A percentile compares a stretch with the other conserved stretches of the same genome.
Conservation (phyloP, 164 flowering plant species). For the grape (Vitis vinifera) region ASM3070453v1 NC_081805.1:10933001-10933500, state of each 20-base stretch:
- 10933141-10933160: constrained; percentile 47
- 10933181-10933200: not conserved
- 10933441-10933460: constrained; percentile 20
- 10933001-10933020: constrained; percentile 14
- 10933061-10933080: constrained; percentile 21
- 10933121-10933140: constrained; percentile 41
- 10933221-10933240: constrained; percentile 31
- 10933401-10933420: constrained; percentile 71
- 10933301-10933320: constrained; percentile 16
- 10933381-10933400: constrained; percentile 53
- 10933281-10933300: constrained; percentile 20
- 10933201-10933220: too few relatives aligned
- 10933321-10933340: constrained; percentile 7
- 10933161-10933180: not conserved
- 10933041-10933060: constrained; percentile 13
- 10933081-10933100: constrained; percentile 57
- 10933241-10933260: constrained; percentile 45
- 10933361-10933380: constrained; percentile 28
- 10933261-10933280: constrained; percentile 8
- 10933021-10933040: constrained; percentile 10
- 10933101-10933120: constrained; percentile 55
- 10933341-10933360: constrained; percentile 12
- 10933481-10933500: too few relatives aligned
- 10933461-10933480: constrained; percentile 16
- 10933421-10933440: constrained; percentile 49